phyloP scores from a whole-genome alignment of 306 rosid species.

The Glycine tomentella region DNA sequence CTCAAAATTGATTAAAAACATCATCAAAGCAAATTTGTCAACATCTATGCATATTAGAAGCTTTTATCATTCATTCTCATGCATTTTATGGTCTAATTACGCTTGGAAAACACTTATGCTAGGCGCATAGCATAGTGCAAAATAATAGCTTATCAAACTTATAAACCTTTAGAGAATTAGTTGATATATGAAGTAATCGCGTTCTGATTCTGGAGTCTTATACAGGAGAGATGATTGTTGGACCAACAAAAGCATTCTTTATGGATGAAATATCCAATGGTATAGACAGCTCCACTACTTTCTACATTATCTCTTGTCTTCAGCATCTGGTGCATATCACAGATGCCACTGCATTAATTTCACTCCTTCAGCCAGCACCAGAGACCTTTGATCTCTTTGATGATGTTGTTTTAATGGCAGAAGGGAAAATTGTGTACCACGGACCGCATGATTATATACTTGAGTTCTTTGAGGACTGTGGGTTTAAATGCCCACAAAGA shows the following conservation, averaged over 20 bases:
- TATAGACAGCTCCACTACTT: conserved; percentile 75
- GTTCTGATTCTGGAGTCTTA: conserved; percentile 37
- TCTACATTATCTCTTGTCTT: conserved; percentile 62
- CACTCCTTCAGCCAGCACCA: conserved; percentile 77
- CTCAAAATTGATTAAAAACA: no score
- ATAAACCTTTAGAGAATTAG: neutral
- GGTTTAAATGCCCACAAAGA: conserved; percentile 62
- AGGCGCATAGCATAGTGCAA: no score
- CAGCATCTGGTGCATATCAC: conserved; percentile 65
- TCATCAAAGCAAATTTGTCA: no score
- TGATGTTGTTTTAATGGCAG: conserved; percentile 67
- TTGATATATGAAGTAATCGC: conserved; percentile 21
- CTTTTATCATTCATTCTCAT: no score
- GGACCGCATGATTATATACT: conserved; percentile 61
- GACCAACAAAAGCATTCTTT: conserved; percentile 63
- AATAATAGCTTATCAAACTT: neutral
- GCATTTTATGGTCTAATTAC: no score
- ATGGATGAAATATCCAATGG: conserved; percentile 87
- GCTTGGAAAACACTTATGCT: no score
- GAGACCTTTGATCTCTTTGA: conserved; percentile 76
- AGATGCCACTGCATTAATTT: conserved; percentile 64
- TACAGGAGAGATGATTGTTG: conserved; percentile 68
- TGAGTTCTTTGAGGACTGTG: conserved; percentile 57
- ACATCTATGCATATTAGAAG: no score
- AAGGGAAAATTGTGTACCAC: conserved; percentile 67